Conservation (phyloP, 305 asterid species). For the Fraxinus baroniana region DNA sequence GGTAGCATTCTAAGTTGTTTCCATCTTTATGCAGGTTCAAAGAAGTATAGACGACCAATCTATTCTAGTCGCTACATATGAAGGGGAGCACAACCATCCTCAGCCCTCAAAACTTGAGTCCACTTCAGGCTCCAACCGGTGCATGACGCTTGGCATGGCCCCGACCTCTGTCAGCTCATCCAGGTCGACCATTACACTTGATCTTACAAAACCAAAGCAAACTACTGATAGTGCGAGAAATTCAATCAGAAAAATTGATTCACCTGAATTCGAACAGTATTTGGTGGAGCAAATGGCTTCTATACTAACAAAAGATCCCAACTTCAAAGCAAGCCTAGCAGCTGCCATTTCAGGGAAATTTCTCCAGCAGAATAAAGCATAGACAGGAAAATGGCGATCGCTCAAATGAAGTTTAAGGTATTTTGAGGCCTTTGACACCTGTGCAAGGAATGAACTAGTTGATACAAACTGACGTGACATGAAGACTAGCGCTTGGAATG, state of each 20-base stretch:
- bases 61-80: constrained; percentile 73
- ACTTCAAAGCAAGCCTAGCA: constrained; percentile 65
- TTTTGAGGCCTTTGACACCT: not conserved
- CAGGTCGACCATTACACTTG: constrained; percentile 52
- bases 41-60: constrained; percentile 84
- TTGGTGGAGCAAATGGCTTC: constrained; percentile 88
- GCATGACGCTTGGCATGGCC: constrained; percentile 28
- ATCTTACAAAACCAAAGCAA: constrained; percentile 44
- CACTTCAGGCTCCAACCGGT: constrained; percentile 25
- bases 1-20: constrained; percentile 1
- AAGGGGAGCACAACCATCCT: constrained; percentile 91
- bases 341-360: constrained; percentile 70
- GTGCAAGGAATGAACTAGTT: not conserved
- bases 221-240: constrained; percentile 19
- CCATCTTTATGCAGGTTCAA: constrained; percentile 58
- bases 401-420: not conserved
- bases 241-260: constrained; percentile 19
- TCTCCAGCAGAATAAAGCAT: constrained; percentile 40
- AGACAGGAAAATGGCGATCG: constrained; percentile 32
- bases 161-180: constrained; percentile 36
- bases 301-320: constrained; percentile 59
- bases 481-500: not conserved
- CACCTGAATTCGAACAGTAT: constrained; percentile 51
- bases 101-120: constrained; percentile 54
- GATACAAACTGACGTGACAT: not conserved